These are phyloP conservation scores for Inonotus hispidus DNA, from an alignment of 1,284 basidiomycete genomes.

Conservation along the genomic window DNA sequence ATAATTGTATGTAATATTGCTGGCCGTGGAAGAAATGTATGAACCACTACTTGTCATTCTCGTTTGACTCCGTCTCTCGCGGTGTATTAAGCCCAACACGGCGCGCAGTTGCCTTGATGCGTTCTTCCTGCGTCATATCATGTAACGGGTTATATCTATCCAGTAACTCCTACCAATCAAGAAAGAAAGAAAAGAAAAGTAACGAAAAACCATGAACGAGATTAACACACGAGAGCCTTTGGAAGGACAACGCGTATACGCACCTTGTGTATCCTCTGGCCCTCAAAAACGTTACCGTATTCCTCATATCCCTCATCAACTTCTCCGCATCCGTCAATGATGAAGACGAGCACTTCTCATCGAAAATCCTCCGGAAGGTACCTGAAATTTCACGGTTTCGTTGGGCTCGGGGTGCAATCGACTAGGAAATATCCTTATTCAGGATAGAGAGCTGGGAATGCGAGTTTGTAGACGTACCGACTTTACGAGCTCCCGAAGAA, in stretches of 20 bases:
- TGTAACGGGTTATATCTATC: slow-evolving; percentile 84
- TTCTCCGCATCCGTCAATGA: slow-evolving; percentile 22
- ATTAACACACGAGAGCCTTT: no score
- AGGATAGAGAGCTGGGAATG: background rate
- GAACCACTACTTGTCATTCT: slow-evolving; percentile 15
- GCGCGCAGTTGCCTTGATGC: slow-evolving; percentile 77
- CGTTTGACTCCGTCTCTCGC: slow-evolving; percentile 22
- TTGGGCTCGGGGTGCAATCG: slow-evolving; percentile 37
- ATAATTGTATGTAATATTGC: background rate
- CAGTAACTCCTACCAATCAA: slow-evolving; percentile 50
- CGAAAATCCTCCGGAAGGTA: slow-evolving; percentile 58
- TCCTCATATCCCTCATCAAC: slow-evolving; percentile 48
- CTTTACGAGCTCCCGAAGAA: slow-evolving; percentile 39
- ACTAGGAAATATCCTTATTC: slow-evolving; percentile 30
- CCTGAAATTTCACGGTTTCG: slow-evolving; percentile 41
- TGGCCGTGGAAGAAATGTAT: no score
- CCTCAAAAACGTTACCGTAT: slow-evolving; percentile 66
- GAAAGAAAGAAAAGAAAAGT: slow-evolving; percentile 7
- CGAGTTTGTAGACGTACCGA: slow-evolving; percentile 29
- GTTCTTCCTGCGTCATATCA: slow-evolving; percentile 74
- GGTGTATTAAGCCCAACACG: slow-evolving; percentile 83
- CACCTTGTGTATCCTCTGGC: slow-evolving; percentile 62
- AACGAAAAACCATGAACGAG: no score
- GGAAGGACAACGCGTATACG: no score
- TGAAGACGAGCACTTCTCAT: slow-evolving; percentile 28